Percentiles rank a stretch among this genome's conserved stretches.
Evolutionary conservation across 768 basidiomycete species (phyloP).

Genomic region (Ephemerocybe angulata): DNA sequence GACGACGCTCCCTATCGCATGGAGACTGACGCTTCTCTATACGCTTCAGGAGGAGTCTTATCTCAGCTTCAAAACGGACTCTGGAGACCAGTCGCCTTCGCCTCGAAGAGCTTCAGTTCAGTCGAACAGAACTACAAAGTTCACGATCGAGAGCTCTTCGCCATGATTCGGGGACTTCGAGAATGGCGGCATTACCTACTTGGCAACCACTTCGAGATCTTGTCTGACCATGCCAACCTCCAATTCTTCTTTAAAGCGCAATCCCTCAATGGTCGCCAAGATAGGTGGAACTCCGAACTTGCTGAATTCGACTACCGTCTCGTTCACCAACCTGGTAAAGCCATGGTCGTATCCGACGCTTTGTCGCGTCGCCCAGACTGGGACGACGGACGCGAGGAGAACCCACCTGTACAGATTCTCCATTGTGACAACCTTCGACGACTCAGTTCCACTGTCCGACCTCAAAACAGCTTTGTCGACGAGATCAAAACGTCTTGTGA

Average conservation of each 20-base stretch:
- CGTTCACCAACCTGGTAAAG: conserved; percentile 23
- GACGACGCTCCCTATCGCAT: conserved; percentile 8
- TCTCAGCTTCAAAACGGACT: neutral
- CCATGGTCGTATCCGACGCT: conserved; percentile 19
- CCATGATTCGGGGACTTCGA: neutral
- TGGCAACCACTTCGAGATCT: neutral
- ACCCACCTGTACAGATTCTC: conserved; percentile 12
- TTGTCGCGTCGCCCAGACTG: conserved; percentile 22
- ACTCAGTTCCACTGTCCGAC: neutral
- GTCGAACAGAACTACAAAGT: conserved; percentile 25
- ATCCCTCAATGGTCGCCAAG: conserved; percentile 18
- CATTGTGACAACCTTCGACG: conserved; percentile 8
- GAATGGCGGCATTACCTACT: conserved; percentile 7
- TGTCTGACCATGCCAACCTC: conserved; percentile 17
- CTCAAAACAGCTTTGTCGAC: neutral
- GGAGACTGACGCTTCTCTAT: neutral
- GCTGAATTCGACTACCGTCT: conserved; percentile 29
- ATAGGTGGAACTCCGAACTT: conserved; percentile 21
- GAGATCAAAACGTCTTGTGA: conserved; percentile 4
- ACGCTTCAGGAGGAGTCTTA: conserved; percentile 4
- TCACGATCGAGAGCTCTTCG: conserved; percentile 15
- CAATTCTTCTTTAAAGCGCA: conserved; percentile 32
- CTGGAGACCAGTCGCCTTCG: neutral
- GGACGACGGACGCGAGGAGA: conserved; percentile 15
- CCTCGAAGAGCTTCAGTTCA: neutral